A percentile compares a stretch with the other conserved stretches of the same genome.
These are phyloP conservation scores for Ichthyophthirius multifiliis DNA, from an alignment of 169 alveolate species.

Conservation along the genomic window DNA sequence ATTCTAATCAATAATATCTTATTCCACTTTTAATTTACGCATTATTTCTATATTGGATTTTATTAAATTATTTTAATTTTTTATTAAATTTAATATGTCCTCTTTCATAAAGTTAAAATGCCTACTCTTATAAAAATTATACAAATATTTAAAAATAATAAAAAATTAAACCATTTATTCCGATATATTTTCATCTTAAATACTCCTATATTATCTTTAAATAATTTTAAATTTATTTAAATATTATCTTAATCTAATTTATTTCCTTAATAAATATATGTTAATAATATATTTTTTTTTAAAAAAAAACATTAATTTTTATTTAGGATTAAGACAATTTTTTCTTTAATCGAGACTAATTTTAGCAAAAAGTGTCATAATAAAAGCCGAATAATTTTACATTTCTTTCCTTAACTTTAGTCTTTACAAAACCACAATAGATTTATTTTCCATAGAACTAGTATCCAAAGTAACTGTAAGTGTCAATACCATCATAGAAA, in stretches of 20 bases:
- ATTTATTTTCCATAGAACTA: constrained; percentile 56
- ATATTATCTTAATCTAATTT: neutral
- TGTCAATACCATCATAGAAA: constrained; percentile 75
- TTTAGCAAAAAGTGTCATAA: constrained; percentile 27
- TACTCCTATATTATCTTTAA: constrained; percentile 8
- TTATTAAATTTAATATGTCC: neutral
- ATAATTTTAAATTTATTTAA: constrained; percentile 11
- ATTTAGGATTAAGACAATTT: neutral
- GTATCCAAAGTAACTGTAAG: constrained; percentile 59
- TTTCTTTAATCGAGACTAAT: constrained; percentile 15
- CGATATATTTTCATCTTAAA: neutral
- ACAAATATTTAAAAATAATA: neutral
- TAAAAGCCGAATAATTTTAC: constrained; percentile 64
- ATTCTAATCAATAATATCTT: neutral
- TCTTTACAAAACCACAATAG: constrained; percentile 68
- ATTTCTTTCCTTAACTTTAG: constrained; percentile 61
- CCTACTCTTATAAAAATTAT: neutral
- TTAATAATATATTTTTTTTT: neutral
- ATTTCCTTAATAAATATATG: neutral
- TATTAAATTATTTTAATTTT: neutral
- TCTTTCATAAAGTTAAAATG: constrained; percentile 14
- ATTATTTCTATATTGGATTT: neutral
- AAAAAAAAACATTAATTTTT: constrained; percentile 1
- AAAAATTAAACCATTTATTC: constrained; percentile 18
- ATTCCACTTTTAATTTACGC: neutral